Conservation (phyloP, 495 filamentous ascomycete genomes). For the Letharia columbiana region DNA sequence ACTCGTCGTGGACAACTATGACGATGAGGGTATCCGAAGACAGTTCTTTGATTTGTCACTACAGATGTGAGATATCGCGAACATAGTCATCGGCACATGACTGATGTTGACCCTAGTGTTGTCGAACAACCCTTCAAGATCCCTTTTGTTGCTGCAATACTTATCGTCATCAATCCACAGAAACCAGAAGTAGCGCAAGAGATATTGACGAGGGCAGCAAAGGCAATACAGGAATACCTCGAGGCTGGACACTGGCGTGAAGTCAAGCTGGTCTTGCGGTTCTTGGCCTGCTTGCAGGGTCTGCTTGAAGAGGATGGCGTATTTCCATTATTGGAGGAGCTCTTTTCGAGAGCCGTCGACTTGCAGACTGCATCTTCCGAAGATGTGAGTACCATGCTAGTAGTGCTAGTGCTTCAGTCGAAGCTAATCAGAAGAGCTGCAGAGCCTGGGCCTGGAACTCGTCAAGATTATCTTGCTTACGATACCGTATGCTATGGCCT, state of each 20-base stretch:
- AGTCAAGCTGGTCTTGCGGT: slow-evolving; percentile 81
- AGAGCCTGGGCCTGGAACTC: slow-evolving; percentile 69
- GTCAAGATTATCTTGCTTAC: slow-evolving; percentile 93
- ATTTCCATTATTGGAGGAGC: slow-evolving; percentile 73
- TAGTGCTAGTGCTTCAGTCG: neutral
- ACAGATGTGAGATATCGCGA: slow-evolving; percentile 51
- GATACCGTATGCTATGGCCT: slow-evolving; percentile 81
- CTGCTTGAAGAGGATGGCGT: slow-evolving; percentile 76
- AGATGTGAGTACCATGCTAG: slow-evolving; percentile 54
- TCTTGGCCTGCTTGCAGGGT: slow-evolving; percentile 72
- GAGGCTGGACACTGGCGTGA: slow-evolving; percentile 73
- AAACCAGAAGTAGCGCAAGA: slow-evolving; percentile 64
- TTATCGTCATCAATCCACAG: slow-evolving; percentile 64
- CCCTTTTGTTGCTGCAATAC: slow-evolving; percentile 77
- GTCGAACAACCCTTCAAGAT: slow-evolving; percentile 95
- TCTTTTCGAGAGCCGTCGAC: slow-evolving; percentile 77
- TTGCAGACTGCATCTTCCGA: slow-evolving; percentile 84
- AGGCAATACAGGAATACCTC: slow-evolving; percentile 52
- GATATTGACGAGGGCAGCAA: slow-evolving; percentile 52
- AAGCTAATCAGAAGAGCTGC: slow-evolving; percentile 24
- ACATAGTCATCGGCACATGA: too few relatives aligned
- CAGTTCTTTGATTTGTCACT: slow-evolving; percentile 63
- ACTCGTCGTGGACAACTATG: slow-evolving; percentile 66
- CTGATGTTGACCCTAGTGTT: slow-evolving; percentile 32
- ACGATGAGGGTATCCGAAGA: slow-evolving; percentile 63